Base-by-base conservation (phyloP, 2,329 filamentous ascomycete species). In the Diaporthe capsici region DNA sequence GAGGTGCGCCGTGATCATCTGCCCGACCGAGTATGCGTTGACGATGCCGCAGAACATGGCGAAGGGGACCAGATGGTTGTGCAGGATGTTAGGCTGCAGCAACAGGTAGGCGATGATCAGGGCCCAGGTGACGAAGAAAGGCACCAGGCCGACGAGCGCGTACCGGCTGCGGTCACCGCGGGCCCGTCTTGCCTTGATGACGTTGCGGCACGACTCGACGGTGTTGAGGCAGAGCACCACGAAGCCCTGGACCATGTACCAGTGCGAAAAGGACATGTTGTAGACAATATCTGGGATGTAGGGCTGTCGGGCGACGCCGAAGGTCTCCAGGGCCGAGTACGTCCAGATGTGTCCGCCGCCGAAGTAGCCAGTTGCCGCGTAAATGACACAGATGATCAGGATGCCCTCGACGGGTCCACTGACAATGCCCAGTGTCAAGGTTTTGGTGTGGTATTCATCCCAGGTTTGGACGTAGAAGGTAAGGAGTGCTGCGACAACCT, bases 401-500 rank as follows among this genome's bases (percentile, higher is more conserved):
- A 99, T 93, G 71, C 97, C 97, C 85, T 99, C 97, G 51, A 99
- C 97, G 5, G 97, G 97, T 0, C 97, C 97, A 78, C 96, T 98
- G 79, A 99, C 90, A 77, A 98, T 87, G 76, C 97, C 97, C 8
- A 99, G 91, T 1, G 95, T 98, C 65, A 99, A 90, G 4, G 96
- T 97, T 84, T 98, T 96, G 71, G 97, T 99, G 86, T 98, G 96
- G 86, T 98, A 99, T 84, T 98, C 97, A 82, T 99, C 97, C 97
- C 97, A 99, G 47, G 97, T 98, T 84, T 98, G 97, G 57, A 98
- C 94, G 84, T 98, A 98, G 85, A 99, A 99, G n/a, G 97, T 98
- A 80, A 97, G 88, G 76, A 96, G 91, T 9, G 94, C 93, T 95
- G 77, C 67, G 47, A 47, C 7, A 9, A 34, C 51, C 67, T 31